Conservation (phyloP, 2,329 filamentous ascomycete genomes). For the Pestalotiopsis sp. region DNA sequence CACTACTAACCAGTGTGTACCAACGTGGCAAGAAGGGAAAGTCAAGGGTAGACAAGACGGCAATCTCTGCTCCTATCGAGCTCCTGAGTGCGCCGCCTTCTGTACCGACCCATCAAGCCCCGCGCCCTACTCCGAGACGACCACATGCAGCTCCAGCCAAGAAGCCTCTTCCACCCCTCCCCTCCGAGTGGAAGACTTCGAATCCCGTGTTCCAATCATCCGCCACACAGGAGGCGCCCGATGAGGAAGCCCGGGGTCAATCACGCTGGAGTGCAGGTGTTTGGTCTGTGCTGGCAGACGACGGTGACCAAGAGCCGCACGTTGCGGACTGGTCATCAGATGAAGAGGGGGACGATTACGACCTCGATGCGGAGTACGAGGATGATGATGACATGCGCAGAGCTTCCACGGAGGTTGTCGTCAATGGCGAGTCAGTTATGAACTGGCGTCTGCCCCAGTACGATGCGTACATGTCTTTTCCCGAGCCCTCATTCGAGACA, state of each 20-base stretch:
- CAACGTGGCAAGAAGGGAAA: neutral
- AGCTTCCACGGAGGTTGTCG: neutral
- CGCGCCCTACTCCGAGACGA: neutral
- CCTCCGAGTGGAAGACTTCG: slow-evolving; percentile 6
- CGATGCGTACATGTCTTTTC: neutral
- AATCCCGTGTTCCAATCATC: neutral
- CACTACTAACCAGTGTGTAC: neutral
- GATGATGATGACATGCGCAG: neutral
- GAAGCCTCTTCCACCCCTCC: neutral
- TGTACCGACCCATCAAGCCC: neutral
- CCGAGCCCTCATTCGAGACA: neutral
- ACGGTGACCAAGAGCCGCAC: neutral
- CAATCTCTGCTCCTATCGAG: slow-evolving; percentile 4
- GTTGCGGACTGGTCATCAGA: neutral
- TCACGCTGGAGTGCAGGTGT: neutral
- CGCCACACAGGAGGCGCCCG: neutral
- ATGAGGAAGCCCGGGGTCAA: neutral
- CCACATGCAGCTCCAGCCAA: neutral
- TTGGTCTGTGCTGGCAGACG: neutral
- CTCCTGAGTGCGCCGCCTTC: neutral
- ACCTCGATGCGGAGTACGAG: neutral
- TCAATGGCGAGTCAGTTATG: neutral
- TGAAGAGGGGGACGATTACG: neutral
- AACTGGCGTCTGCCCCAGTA: no score
- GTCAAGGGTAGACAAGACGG: neutral